Evolutionary conservation across 2,329 filamentous ascomycete species (phyloP).

Genomic region (Diaporthe ampelina): DNA sequence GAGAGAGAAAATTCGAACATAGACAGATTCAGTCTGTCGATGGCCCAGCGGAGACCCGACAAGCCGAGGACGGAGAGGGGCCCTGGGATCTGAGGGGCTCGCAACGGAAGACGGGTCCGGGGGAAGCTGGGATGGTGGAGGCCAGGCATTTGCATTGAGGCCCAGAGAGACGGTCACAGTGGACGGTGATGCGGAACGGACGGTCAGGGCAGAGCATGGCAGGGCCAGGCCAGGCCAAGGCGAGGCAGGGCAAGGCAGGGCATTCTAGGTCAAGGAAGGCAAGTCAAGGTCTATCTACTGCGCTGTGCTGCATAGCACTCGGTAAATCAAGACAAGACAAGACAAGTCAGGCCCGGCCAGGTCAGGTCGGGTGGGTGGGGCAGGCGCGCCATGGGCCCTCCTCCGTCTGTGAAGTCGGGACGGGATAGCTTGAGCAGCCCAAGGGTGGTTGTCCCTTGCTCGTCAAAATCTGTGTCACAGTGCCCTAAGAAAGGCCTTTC

Average conservation of each 20-base stretch:
- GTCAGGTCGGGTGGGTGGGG: conserved; percentile 32
- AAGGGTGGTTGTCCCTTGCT: conserved; percentile 24
- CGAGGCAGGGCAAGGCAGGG: not conserved
- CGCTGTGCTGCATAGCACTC: conserved; percentile 4
- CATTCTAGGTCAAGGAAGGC: conserved; percentile 12
- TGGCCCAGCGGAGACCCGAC: conserved; percentile 18
- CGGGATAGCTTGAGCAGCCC: conserved; percentile 26
- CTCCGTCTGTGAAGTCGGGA: conserved; percentile 31
- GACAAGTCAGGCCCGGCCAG: conserved; percentile 1
- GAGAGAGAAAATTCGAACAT: conserved; percentile 26
- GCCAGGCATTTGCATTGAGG: conserved; percentile 34
- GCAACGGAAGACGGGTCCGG: conserved; percentile 31
- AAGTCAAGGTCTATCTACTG: conserved; percentile 9
- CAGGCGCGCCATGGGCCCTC: conserved; percentile 26
- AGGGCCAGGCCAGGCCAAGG: conserved; percentile 1
- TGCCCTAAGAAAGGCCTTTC: not conserved
- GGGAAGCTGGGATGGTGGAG: conserved; percentile 28
- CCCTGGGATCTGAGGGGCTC: conserved; percentile 28
- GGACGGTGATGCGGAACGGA: conserved; percentile 17
- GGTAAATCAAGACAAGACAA: conserved; percentile 23
- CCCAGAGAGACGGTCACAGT: conserved; percentile 29
- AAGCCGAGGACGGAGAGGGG: conserved; percentile 39
- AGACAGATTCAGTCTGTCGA: conserved; percentile 34
- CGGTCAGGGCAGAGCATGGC: conserved; percentile 11
- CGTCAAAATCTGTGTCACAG: conserved; percentile 29